Percentiles rank a stretch among this genome's conserved stretches.
These are phyloP conservation scores for Spergularia marina DNA, from an alignment of 148 eudicot species.

Conservation along the genomic window DNA sequence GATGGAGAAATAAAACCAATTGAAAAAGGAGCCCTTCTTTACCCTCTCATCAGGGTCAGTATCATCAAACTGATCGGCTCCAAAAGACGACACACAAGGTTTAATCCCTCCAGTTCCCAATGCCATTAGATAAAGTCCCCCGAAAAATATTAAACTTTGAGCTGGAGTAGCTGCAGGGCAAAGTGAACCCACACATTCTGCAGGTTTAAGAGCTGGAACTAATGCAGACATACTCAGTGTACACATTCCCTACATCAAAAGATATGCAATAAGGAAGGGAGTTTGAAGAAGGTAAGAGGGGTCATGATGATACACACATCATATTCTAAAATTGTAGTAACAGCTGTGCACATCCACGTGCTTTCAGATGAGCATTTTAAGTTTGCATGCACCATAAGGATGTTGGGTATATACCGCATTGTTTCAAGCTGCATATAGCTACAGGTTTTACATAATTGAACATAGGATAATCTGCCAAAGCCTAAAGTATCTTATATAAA, in stretches of 20 bases:
- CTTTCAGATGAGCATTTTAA: too few relatives aligned
- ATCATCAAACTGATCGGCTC: constrained; percentile 49
- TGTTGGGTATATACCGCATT: too few relatives aligned
- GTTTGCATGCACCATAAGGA: too few relatives aligned
- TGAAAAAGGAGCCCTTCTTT: constrained; percentile 40
- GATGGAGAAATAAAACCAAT: constrained; percentile 44
- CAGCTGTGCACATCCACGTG: too few relatives aligned
- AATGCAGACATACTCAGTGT: constrained; percentile 62
- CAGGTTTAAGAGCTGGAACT: constrained; percentile 25
- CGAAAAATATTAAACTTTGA: constrained; percentile 36
- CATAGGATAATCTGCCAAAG: too few relatives aligned
- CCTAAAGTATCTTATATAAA: too few relatives aligned
- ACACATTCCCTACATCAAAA: constrained; percentile 28
- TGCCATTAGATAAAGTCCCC: constrained; percentile 45
- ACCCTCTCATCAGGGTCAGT: constrained; percentile 38
- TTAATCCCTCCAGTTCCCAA: constrained; percentile 50
- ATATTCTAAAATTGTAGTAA: too few relatives aligned
- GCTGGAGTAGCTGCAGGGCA: constrained; percentile 42
- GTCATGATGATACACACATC: too few relatives aligned
- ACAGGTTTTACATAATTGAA: too few relatives aligned
- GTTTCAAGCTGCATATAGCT: too few relatives aligned
- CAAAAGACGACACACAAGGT: constrained; percentile 52
- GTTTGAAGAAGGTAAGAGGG: not conserved
- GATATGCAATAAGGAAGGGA: not conserved
- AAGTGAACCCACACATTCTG: constrained; percentile 32